A percentile compares a stretch with the other conserved stretches of the same genome.
Conservation (phyloP, 306 rosid genomes). For the Sophora flavescens region DNA sequence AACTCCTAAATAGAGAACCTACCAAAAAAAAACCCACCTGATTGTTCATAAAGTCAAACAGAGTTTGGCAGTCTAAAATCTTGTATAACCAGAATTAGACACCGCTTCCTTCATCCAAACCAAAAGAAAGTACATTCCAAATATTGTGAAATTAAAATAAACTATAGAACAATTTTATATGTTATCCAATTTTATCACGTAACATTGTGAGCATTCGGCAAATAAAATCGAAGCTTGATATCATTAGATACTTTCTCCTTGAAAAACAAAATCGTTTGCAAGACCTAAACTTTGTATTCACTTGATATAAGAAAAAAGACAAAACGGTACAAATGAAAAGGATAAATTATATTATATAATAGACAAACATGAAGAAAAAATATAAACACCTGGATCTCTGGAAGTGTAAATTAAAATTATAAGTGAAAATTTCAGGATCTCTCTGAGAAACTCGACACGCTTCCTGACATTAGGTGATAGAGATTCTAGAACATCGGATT, state of each 20-base stretch:
- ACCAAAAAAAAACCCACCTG: constrained; percentile 63
- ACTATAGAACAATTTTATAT: too few species aligned
- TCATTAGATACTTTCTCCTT: too few species aligned
- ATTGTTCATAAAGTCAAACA: constrained; percentile 73
- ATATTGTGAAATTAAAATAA: too few species aligned
- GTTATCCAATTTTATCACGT: too few species aligned
- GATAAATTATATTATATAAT: neutral
- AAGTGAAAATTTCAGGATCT: constrained; percentile 55
- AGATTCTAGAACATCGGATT: constrained; percentile 63
- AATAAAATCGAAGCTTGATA: too few species aligned
- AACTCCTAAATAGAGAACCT: constrained; percentile 43
- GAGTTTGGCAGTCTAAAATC: constrained; percentile 72
- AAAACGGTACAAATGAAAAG: neutral
- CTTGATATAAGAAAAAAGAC: neutral
- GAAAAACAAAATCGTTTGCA: too few species aligned
- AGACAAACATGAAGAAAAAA: too few species aligned
- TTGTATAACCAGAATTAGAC: neutral
- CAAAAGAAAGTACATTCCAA: too few species aligned
- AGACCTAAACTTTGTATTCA: neutral
- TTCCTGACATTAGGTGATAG: constrained; percentile 61
- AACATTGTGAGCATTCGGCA: too few species aligned
- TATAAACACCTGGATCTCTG: too few species aligned
- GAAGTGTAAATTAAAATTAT: too few species aligned
- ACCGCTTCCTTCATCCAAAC: too few species aligned
- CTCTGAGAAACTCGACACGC: constrained; percentile 75